Evolutionary conservation across 202 grass and related monocot species (phyloP).

Genomic region (Schoenoplectus triqueter): DNA sequence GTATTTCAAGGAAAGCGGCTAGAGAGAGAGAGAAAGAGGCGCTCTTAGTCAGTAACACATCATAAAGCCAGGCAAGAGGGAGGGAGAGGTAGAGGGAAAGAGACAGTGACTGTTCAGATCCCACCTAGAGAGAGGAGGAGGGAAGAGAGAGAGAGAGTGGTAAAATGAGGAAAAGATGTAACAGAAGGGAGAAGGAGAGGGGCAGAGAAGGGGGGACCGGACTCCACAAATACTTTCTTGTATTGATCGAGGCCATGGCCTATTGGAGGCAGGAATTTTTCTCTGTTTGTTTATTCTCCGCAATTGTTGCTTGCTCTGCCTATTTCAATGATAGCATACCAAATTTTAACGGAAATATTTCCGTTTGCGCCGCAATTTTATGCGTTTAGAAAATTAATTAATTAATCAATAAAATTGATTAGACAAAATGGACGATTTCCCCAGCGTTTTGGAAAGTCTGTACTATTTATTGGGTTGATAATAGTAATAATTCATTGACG

Average conservation of each 20-base stretch:
- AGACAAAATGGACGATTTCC: background rate
- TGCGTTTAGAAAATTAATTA: conserved; percentile 1
- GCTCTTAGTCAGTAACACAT: conserved; percentile 6
- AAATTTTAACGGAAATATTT: too few species aligned
- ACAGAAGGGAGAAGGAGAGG: conserved; percentile 16
- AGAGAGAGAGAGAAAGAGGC: conserved; percentile 8
- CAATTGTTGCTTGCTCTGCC: too few species aligned
- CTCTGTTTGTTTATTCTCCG: too few species aligned
- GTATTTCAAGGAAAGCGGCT: conserved; percentile 16
- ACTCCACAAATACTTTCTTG: conserved; percentile 31
- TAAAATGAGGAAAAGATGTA: conserved; percentile 21
- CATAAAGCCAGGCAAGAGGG: conserved; percentile 22
- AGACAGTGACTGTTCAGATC: conserved; percentile 29
- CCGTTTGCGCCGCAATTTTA: background rate
- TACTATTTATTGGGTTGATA: background rate
- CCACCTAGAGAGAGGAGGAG: conserved; percentile 19
- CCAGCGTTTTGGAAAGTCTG: conserved; percentile 18
- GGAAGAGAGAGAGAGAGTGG: background rate
- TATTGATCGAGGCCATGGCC: conserved; percentile 19
- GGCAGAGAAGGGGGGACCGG: conserved; percentile 15
- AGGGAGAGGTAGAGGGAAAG: background rate
- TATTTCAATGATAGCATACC: too few species aligned
- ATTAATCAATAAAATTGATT: background rate
- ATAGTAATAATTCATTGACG: background rate
- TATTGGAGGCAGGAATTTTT: too few species aligned